Evolutionary conservation across 225 moss, liverwort and hornwort genomes (phyloP), one percentile per base, ranked within the genome.

Genomic region (Anthoceros angustus): DNA sequence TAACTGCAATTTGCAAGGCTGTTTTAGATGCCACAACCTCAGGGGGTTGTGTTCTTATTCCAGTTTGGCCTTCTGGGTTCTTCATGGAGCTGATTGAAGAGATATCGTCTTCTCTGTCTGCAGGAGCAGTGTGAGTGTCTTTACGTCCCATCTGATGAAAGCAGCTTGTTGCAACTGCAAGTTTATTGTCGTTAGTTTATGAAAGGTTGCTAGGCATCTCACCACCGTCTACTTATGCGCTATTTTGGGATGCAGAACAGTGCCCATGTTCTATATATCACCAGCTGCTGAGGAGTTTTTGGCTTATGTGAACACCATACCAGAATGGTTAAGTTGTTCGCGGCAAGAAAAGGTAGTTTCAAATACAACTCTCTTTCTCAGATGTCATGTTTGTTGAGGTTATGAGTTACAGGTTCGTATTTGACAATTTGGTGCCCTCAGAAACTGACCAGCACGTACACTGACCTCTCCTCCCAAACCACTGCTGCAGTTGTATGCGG

Each of bases 41-140:
- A 66, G 95, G 95, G 61, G 95, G 95, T 25, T 95, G 85, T 62
- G 95, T 95, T 65, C 77, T 95, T 42, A 72, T 95, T 66, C 95
- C 95, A 49, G 66, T 83, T 25, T 77, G 77, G 68, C 80, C 87
- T 7, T 77, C 81, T 74, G 87, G 85, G 43, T 72, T 86, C 61
- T 76, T 89, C 62, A 77, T 92, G 71, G 89, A 98, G 77, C 82
- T 87, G 64, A 65, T 89, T 40, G 98, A 95, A 15, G 90, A 95
- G 69, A 69, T 95, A 70, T 77, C 83, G 40, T 65, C 43, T 71
- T 80, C 84, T 75, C 75, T 95, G 66, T 78, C 78, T 70, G 79
- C 78, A 66, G 91, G 91, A 75, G 45, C 85, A 69, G 80, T 79
- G 91, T 95, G 75, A 90, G 90, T 78, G 63, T 25, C 43, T 15